These are phyloP conservation scores for Vanderwaltozyma verrucispora DNA, from an alignment of 805 yeast species.

Conservation along the genomic window DNA sequence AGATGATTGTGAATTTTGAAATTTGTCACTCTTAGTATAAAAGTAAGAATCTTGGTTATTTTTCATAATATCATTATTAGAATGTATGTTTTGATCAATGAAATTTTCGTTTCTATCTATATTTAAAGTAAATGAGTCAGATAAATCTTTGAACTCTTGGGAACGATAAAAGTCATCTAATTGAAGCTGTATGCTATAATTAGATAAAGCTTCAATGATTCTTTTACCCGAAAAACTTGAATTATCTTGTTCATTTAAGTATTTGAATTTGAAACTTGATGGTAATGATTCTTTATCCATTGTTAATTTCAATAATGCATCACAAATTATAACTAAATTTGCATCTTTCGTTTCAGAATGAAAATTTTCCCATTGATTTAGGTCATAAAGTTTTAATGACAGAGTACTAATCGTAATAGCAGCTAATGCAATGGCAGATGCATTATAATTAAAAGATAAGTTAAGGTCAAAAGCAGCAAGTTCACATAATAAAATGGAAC, in stretches of 20 bases:
- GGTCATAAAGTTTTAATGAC: constrained; percentile 30
- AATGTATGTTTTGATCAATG: background rate
- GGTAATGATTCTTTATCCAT: constrained; percentile 15
- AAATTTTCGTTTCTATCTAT: background rate
- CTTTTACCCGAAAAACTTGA: constrained; percentile 3
- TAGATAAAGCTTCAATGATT: constrained; percentile 11
- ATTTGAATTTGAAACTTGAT: constrained; percentile 26
- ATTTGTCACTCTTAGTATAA: constrained; percentile 1
- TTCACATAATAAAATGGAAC: constrained; percentile 56
- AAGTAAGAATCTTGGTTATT: constrained; percentile 1
- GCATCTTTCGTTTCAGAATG: constrained; percentile 18
- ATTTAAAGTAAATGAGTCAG: constrained; percentile 3
- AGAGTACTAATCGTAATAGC: constrained; percentile 37
- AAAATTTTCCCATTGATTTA: constrained; percentile 12
- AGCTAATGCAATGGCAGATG: constrained; percentile 41
- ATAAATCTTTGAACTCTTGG: constrained; percentile 14
- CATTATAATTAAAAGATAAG: constrained; percentile 40
- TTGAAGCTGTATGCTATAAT: constrained; percentile 15
- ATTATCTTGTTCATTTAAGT: constrained; percentile 8
- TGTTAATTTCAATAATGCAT: constrained; percentile 14
- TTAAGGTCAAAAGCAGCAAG: constrained; percentile 52
- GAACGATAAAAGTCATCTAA: constrained; percentile 17
- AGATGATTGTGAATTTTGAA: background rate
- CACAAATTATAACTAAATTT: constrained; percentile 15
- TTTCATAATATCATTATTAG: constrained; percentile 2